Evolutionary conservation across 352 stramenopile species (phyloP), one percentile per base, ranked within the genome.

Genomic region (Globisporangium polare): DNA sequence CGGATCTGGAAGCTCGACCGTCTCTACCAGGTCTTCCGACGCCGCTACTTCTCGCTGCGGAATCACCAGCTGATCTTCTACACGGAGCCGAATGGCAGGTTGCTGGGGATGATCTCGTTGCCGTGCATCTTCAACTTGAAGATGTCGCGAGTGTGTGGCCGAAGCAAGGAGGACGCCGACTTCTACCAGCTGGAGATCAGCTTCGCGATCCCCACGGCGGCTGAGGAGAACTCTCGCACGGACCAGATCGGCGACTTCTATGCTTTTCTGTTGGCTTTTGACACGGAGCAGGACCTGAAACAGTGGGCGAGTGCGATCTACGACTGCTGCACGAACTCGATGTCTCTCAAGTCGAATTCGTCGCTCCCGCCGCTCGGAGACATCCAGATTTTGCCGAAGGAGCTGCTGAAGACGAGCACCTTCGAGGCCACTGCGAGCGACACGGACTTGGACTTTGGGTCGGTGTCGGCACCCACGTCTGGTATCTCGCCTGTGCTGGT

Each of bases 1-100:
- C 92, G 76, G 72, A 78, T 95, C 35, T 95, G 85, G 84, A 95
- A 95, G 53, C 73, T 95, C 18, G 84, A 95, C 57, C 84, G 83
- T 13, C 62, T 95, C 29, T 93, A 94, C 56, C 86, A 95, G 67
- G 72, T 95, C 2, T 93, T 94, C 63, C 77, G 86, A 20, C 79
- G 81, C 46, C 84, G 86, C 0, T 93, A 88, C 66, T 90, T 92
- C 37, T 95, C 84, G 9, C 53, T 95, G 20, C 76, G 84, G 4
- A 95, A 95, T 58, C 86, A 94, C 50, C 81, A 93, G 49, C 77
- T 95, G 6, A 78, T 94, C 18, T 90, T 91, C 53, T 85, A 80
- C 54, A 92, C 84, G 6, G 80, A 86, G 42, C 69, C 72, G n/a
- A 74, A 80, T 41, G 84, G 84, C 22, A 74, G 86, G 7, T 69